Evolutionary conservation across 371 early-diverging fungal genomes (phyloP), one percentile per base, ranked within the genome.

Genomic region (Mortierella sp.): DNA sequence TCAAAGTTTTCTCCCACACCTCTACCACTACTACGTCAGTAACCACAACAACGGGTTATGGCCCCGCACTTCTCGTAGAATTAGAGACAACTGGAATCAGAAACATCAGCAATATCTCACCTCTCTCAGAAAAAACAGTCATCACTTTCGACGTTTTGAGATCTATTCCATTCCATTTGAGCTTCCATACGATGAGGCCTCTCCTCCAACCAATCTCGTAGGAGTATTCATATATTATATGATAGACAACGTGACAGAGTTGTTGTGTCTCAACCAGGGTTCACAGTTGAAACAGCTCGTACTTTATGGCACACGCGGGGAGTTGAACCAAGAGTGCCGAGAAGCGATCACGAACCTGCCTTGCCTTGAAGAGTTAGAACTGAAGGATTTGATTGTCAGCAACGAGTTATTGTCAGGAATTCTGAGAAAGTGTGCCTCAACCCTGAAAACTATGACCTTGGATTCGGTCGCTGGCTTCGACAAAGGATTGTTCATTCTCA

Each of bases 1-100:
- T 54, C 47, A 34, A 43, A 66, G 66, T 15, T 72, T 72, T 45
- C 53, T 66, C 12, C 72, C 72, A 2, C 35, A 61, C 34, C 56
- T 72, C 19, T 72, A 72, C 37, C 42, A 43, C 68, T 61, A 54
- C 49, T 55, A 19, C 40, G 19, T 54, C 34, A 13, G 40, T 40
- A 40, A 9, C 6, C 6, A 40, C 40, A 40, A 40, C 40, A 40
- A 6, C 40, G n/a, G n/a, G n/a, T n/a, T n/a, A n/a, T n/a, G n/a
- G n/a, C 13, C 13, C 40, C 13, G 40, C 6, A 40, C 13, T 9
- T 13, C 40, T 13, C 40, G 13, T 9, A 40, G 40, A 6, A 40
- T 40, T 13, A 13, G 13, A 9, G 6, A 40, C 40, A 40, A 40
- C 49, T n/a, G 22, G 49, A 22, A 23, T 51, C 26, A 2, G 23